Conservation (phyloP, 768 basidiomycete genomes). For the Rhizopogon vesiculosus region DNA sequence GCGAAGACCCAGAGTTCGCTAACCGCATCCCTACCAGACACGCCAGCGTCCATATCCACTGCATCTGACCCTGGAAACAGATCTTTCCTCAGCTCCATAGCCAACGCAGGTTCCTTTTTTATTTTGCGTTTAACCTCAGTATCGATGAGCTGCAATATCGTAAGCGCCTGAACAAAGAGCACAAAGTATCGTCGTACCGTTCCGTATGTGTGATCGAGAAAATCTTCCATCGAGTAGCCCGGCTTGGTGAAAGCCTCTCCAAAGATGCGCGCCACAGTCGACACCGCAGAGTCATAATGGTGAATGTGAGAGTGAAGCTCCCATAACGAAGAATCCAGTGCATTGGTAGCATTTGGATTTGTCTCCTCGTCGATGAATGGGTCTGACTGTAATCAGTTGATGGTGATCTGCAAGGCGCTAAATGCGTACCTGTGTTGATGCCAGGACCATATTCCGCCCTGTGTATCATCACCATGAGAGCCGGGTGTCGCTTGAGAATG, state of each 20-base stretch:
- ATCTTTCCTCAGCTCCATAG: slow-evolving; percentile 33
- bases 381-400: slow-evolving; percentile 36
- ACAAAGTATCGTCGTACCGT: slow-evolving; percentile 47
- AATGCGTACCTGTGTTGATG: slow-evolving; percentile 29
- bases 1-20: slow-evolving; percentile 46
- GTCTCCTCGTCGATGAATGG: slow-evolving; percentile 63
- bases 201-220: slow-evolving; percentile 88
- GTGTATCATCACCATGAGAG: slow-evolving; percentile 92
- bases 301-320: slow-evolving; percentile 74
- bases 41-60: slow-evolving; percentile 1
- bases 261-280: slow-evolving; percentile 84
- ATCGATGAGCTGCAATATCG: slow-evolving; percentile 66
- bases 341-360: slow-evolving; percentile 74
- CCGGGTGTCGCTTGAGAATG: slow-evolving; percentile 85
- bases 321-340: slow-evolving; percentile 89
- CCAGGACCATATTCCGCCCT: slow-evolving; percentile 37
- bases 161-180: slow-evolving; percentile 1
- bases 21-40: slow-evolving; percentile 29
- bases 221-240: slow-evolving; percentile 88
- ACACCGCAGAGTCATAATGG: slow-evolving; percentile 86
- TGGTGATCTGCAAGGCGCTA: not conserved
- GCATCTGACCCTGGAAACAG: slow-evolving; percentile 26
- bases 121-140: slow-evolving; percentile 77
- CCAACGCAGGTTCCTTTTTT: slow-evolving; percentile 69
- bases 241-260: slow-evolving; percentile 93